These are phyloP conservation scores for Colletotrichum sp. DNA, from an alignment of 2,329 filamentous ascomycete genomes.

Conservation along the genomic window DNA sequence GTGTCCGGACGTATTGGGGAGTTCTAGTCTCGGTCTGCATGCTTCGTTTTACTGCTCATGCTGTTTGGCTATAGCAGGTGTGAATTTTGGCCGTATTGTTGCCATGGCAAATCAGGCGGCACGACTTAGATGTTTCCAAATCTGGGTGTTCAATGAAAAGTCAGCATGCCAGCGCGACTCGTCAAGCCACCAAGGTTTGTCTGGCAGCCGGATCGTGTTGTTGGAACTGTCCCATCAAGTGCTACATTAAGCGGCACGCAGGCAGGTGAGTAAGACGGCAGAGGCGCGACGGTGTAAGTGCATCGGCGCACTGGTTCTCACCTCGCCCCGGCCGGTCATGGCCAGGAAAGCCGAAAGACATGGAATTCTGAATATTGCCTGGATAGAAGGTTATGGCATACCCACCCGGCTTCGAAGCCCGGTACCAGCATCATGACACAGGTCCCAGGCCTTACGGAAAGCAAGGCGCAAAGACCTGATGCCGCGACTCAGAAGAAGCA, in stretches of 20 bases:
- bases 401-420: not conserved
- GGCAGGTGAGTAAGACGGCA: not conserved
- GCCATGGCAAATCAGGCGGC: not conserved
- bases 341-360: not conserved
- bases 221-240: not conserved
- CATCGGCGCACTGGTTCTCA: not conserved
- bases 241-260: not conserved
- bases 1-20: not conserved
- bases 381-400: not conserved
- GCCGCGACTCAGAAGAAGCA: not conserved
- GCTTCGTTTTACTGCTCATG: not conserved
- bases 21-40: not conserved
- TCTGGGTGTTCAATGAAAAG: not conserved
- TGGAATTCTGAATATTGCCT: not conserved
- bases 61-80: not conserved
- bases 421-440: conserved; percentile 8
- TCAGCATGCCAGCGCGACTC: not conserved
- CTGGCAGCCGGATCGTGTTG: not conserved
- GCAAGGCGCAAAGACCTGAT: not conserved
- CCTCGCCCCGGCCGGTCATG: not conserved
- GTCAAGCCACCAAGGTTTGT: not conserved
- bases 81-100: not conserved
- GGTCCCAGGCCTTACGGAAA: not conserved
- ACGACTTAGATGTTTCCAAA: not conserved
- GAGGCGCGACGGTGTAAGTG: not conserved